phyloP scores from a whole-genome alignment of 225 moss, liverwort and hornwort species.

The Asterella californica region DNA sequence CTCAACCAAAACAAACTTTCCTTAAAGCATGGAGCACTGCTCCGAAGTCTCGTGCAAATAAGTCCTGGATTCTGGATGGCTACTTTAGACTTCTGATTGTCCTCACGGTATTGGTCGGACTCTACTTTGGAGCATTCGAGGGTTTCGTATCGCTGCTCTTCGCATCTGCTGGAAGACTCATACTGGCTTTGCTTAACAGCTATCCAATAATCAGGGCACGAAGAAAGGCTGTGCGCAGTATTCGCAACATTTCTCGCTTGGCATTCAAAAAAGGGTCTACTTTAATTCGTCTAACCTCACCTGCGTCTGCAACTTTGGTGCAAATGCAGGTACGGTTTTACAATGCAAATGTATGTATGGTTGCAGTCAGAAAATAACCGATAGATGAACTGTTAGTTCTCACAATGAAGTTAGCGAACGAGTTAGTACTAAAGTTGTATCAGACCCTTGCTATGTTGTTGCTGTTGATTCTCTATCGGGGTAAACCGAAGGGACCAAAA shows the following conservation, averaged over 20 bases:
- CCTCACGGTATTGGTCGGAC: conserved; percentile 27
- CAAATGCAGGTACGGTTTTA: conserved; percentile 30
- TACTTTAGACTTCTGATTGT: conserved; percentile 21
- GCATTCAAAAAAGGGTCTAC: conserved; percentile 15
- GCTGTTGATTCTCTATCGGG: neutral
- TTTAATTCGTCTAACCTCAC: conserved; percentile 9
- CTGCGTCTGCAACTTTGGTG: neutral
- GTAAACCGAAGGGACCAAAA: neutral
- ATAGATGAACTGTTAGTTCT: too few relatives aligned
- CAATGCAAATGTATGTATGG: neutral
- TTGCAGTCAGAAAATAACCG: too few relatives aligned
- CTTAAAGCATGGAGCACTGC: conserved; percentile 9
- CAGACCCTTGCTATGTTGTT: neutral
- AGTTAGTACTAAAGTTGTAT: too few relatives aligned
- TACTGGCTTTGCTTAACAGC: conserved; percentile 22
- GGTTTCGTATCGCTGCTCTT: conserved; percentile 29
- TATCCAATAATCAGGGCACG: neutral
- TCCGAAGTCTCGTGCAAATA: neutral
- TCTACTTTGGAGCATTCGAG: conserved; percentile 33
- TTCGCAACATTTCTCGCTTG: conserved; percentile 13
- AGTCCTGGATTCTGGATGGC: conserved; percentile 15
- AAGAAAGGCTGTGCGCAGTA: conserved; percentile 17
- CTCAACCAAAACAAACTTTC: conserved; percentile 2
- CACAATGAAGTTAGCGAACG: too few relatives aligned
- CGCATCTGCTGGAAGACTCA: conserved; percentile 23